Evolutionary conservation across 2,329 filamentous ascomycete species (phyloP), one percentile per base, ranked within the genome.

Genomic region (Gnomoniopsis smithogilvyi): DNA sequence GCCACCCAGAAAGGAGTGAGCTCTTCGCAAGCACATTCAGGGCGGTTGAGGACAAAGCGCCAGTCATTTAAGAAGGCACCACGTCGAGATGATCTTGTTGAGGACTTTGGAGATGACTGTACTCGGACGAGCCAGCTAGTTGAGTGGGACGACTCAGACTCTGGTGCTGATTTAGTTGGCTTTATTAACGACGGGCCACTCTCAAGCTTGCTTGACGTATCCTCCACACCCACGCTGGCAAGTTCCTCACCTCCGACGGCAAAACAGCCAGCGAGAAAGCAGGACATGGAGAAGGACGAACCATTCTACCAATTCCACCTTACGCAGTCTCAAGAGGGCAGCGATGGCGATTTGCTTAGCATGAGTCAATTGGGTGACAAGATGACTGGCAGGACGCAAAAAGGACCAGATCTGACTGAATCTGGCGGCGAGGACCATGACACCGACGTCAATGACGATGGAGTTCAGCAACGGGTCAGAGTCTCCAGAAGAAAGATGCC

Each of bases 21-120:
- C 10, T 12, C 14, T 36, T 2, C 17, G 3, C 57, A 49, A 47
- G 19, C 30, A 26, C n/a, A 36, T 15, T 19, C 41, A 24, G 33
- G 36, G 26, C 54, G 24, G 22, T 26, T 38, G 30, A 54, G 17
- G 22, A 3, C 57, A 22, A 57, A 46, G 36, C 11, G 38, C 36
- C 56, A 60, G 19, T 7, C 45, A 1, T 47, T 43, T 17, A 47
- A 45, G 21, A 56, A 38, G 26, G 7, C 38, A 24, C 14, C 19
- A 26, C 36, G 45, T 24, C 56, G 43, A 7, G 41, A 24, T 11
- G 73, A 76, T 63, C 73, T 76, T 51, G 75, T 76, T 43, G 78
- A 82, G 51, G 79, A 81, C 51, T 51, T 75, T 21, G 81, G 80
- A 17, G 80, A 83, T 60, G 80, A 83, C 60, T 82, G 80, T 64